Conservation (phyloP, 805 yeast genomes). For the Candida sakaeoensis region DNA sequence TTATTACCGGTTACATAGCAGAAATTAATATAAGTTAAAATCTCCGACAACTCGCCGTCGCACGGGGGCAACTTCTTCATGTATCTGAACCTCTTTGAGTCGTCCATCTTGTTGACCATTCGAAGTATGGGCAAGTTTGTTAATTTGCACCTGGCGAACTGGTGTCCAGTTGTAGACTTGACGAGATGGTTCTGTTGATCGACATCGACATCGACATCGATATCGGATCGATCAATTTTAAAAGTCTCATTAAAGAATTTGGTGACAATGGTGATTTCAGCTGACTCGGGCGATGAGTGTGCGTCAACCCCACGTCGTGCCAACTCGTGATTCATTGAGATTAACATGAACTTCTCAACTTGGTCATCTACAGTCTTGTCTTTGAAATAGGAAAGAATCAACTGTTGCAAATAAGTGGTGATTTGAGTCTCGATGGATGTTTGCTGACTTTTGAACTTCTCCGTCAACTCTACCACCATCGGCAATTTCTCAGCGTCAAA, state of each 20-base stretch:
- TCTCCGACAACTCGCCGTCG: constrained; percentile 11
- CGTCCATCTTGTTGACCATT: constrained; percentile 30
- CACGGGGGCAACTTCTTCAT: constrained; percentile 11
- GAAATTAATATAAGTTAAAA: constrained; percentile 23
- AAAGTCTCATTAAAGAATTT: constrained; percentile 33
- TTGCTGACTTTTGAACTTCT: background rate
- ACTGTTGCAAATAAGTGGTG: constrained; percentile 3
- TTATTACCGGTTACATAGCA: constrained; percentile 38
- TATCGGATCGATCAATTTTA: constrained; percentile 14
- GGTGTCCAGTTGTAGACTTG: constrained; percentile 29
- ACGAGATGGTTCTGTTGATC: constrained; percentile 15
- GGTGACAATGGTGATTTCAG: constrained; percentile 23
- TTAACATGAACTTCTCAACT: constrained; percentile 21
- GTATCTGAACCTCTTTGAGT: constrained; percentile 28
- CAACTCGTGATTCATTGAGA: constrained; percentile 13
- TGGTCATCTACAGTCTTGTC: constrained; percentile 10
- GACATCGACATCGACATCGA: constrained; percentile 12
- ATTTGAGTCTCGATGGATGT: constrained; percentile 4
- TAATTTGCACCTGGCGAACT: constrained; percentile 35
- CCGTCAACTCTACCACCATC: background rate
- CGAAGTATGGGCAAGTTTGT: constrained; percentile 36
- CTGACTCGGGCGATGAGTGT: constrained; percentile 16
- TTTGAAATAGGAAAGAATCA: constrained; percentile 7
- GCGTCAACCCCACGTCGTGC: constrained; percentile 4
- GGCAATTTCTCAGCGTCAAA: constrained; percentile 6